Conservation (phyloP, 1,284 basidiomycete genomes). For the Malassezia yamatoensis region DNA sequence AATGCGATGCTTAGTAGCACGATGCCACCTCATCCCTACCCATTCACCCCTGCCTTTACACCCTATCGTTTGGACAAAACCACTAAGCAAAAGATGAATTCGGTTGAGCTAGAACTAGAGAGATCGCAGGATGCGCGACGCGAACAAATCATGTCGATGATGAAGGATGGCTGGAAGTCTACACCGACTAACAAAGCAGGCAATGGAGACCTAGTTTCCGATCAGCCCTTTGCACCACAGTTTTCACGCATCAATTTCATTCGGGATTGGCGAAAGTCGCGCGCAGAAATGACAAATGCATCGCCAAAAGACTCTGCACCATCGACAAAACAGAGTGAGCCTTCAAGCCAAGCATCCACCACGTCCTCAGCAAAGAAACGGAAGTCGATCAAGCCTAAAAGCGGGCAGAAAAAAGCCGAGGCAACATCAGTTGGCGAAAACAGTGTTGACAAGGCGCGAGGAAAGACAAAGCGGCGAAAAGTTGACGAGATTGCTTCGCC, state of each 20-base stretch:
- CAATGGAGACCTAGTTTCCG: neutral
- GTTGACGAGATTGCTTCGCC: constrained; percentile 20
- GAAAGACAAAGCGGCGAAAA: constrained; percentile 20
- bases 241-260: constrained; percentile 37
- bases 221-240: constrained; percentile 12
- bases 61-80: constrained; percentile 11
- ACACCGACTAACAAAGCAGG: neutral
- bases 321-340: neutral
- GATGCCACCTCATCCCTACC: constrained; percentile 26
- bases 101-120: constrained; percentile 35
- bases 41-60: constrained; percentile 21
- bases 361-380: constrained; percentile 22
- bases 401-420: constrained; percentile 26
- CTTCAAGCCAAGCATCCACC: neutral
- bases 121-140: constrained; percentile 24
- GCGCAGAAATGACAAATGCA: neutral
- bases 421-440: constrained; percentile 21
- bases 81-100: constrained; percentile 27
- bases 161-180: constrained; percentile 29
- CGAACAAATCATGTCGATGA: constrained; percentile 40
- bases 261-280: constrained; percentile 29
- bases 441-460: constrained; percentile 22
- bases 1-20: constrained; percentile 41
- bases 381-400: constrained; percentile 23
- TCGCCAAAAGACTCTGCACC: constrained; percentile 19